Evolutionary conservation across 116 monocot genomes (phyloP).

Genomic region (Trichopus zeylanicus): DNA sequence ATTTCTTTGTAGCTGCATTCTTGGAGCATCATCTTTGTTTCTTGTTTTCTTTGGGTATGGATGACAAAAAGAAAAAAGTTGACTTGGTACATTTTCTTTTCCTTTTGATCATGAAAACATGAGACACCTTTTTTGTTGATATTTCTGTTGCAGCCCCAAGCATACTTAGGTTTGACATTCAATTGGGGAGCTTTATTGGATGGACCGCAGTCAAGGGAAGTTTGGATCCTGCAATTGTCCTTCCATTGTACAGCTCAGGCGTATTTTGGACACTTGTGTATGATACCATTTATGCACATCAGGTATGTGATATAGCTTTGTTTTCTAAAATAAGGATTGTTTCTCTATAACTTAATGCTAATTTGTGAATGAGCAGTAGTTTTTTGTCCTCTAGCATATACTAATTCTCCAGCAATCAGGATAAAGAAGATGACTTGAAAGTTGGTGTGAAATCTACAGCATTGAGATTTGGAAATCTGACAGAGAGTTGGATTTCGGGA

Average conservation of each 20-base stretch:
- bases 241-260: conserved; percentile 80
- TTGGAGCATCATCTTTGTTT: conserved; percentile 82
- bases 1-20: conserved; percentile 48
- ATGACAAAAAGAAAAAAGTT: too few relatives aligned
- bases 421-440: conserved; percentile 89
- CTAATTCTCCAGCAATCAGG: conserved; percentile 25
- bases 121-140: conserved; percentile 6
- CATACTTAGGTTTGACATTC: conserved; percentile 91
- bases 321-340: not conserved
- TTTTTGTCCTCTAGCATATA: not conserved
- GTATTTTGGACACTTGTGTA: conserved; percentile 96
- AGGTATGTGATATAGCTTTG: conserved; percentile 31
- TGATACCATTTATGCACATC: conserved; percentile 99
- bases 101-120: not conserved
- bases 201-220: conserved; percentile 83
- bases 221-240: conserved; percentile 58
- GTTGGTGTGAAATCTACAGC: conserved; percentile 95
- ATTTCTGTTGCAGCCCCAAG: conserved; percentile 73
- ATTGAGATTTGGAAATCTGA: conserved; percentile 74
- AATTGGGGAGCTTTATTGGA: conserved; percentile 99
- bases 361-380: not conserved
- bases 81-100: too few relatives aligned
- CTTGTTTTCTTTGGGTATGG: conserved; percentile 89
- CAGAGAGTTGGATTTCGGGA: conserved; percentile 69
- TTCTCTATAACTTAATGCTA: not conserved